Evolutionary conservation across 192 early-diverging fungal genomes (phyloP).

Genomic region (Umbelopsis isabellina): DNA sequence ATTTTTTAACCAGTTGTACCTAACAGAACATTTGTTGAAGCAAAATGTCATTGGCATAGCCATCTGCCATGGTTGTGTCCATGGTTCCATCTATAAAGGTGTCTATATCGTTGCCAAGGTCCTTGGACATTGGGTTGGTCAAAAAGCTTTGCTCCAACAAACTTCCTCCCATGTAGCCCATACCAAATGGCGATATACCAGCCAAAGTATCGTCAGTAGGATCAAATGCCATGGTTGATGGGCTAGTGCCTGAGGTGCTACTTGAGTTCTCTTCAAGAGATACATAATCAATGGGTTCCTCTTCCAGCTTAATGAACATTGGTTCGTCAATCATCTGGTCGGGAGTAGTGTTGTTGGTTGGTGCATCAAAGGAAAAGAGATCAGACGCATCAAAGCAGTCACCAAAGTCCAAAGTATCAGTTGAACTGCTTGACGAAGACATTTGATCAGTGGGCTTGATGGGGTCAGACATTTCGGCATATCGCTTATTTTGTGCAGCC

Average conservation of each 20-base stretch:
- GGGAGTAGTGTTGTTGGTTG: neutral
- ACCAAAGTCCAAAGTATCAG: slow-evolving; percentile 29
- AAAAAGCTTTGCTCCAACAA: slow-evolving; percentile 10
- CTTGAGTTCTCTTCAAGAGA: slow-evolving; percentile 7
- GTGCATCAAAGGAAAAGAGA: slow-evolving; percentile 11
- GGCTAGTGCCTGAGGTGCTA: slow-evolving; percentile 7
- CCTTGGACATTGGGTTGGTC: slow-evolving; percentile 10
- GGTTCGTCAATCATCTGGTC: neutral
- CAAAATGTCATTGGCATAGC: slow-evolving; percentile 22
- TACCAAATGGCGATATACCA: neutral
- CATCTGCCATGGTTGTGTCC: slow-evolving; percentile 4
- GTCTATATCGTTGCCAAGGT: slow-evolving; percentile 19
- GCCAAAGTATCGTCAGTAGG: neutral
- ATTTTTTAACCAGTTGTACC: neutral
- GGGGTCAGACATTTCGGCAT: slow-evolving; percentile 1
- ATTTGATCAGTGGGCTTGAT: neutral
- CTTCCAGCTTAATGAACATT: slow-evolving; percentile 10
- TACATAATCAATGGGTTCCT: neutral
- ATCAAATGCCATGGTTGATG: slow-evolving; percentile 1
- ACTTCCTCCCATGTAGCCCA: slow-evolving; percentile 6
- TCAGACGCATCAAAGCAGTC: slow-evolving; percentile 32
- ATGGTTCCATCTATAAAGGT: slow-evolving; percentile 22
- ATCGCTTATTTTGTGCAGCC: slow-evolving; percentile 30
- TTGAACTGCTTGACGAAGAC: slow-evolving; percentile 26
- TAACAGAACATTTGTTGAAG: slow-evolving; percentile 21